These are phyloP conservation scores for Penicillium italicum DNA, from an alignment of 2,329 filamentous ascomycete genomes.

Conservation along the genomic window DNA sequence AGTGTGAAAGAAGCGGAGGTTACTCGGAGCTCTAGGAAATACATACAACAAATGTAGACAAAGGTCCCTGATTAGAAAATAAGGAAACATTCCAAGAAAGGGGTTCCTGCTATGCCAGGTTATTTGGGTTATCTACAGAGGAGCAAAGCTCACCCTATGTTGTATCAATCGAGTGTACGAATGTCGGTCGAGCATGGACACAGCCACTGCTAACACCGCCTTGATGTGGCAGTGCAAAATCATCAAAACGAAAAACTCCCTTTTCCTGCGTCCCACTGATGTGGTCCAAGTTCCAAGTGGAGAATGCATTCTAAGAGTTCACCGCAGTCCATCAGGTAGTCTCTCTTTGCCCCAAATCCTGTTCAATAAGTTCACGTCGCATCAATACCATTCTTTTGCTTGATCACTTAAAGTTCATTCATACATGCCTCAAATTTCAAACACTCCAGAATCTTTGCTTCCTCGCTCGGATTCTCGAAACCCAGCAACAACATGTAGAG, in stretches of 20 bases:
- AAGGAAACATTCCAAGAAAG: no score
- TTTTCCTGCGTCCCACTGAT: background rate
- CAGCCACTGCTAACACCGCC: background rate
- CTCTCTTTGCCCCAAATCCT: background rate
- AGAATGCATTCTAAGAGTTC: conserved; percentile 7
- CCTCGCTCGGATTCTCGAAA: conserved; percentile 80
- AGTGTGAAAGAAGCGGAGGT: no score
- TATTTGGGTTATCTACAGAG: no score
- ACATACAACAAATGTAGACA: no score
- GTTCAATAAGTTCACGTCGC: background rate
- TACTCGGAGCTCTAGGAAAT: no score
- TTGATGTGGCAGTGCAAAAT: background rate
- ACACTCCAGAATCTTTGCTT: conserved; percentile 78
- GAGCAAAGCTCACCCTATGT: no score
- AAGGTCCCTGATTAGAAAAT: no score
- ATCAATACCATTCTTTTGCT: background rate
- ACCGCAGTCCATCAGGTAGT: conserved; percentile 8
- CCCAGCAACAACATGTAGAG: conserved; percentile 78
- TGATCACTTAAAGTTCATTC: background rate
- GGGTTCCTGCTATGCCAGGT: no score
- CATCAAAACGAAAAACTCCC: background rate
- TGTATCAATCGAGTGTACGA: no score
- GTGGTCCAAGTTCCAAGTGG: conserved; percentile 1
- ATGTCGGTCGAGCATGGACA: background rate
- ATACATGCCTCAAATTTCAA: conserved; percentile 62